Percentiles rank a stretch among this genome's conserved stretches.
These are phyloP conservation scores for Penicillium simplicissimum DNA, from an alignment of 495 filamentous ascomycete genomes.

Conservation along the genomic window DNA sequence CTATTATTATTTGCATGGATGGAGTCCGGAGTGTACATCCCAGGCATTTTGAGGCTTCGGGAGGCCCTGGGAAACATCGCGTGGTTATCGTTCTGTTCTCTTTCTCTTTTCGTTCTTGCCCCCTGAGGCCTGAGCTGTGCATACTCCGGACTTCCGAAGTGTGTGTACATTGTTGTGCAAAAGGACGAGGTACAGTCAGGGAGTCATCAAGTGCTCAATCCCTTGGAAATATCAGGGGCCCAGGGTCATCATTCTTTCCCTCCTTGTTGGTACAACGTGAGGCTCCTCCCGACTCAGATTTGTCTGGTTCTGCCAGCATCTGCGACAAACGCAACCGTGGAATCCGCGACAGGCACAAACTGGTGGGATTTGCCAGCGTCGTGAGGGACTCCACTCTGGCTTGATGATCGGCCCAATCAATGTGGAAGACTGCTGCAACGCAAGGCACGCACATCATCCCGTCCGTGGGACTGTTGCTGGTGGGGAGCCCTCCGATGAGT, in stretches of 20 bases:
- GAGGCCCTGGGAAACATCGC: not conserved
- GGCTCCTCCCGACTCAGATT: not conserved
- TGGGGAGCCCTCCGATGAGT: constrained; percentile 21
- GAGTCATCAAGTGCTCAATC: not conserved
- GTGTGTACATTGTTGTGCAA: not conserved
- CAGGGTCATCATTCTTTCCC: not conserved
- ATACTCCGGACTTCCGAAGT: not conserved
- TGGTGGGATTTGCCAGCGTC: constrained; percentile 13
- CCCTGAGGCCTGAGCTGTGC: not conserved
- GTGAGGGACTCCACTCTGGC: constrained; percentile 13
- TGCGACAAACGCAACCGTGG: constrained; percentile 5
- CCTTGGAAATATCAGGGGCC: not conserved
- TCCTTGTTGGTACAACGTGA: not conserved
- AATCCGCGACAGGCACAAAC: constrained; percentile 1
- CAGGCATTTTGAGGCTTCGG: not conserved
- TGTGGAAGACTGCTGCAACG: constrained; percentile 12
- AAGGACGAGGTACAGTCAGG: not conserved
- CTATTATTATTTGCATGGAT: not conserved
- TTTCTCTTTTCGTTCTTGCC: not conserved
- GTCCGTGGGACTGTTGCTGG: constrained; percentile 30
- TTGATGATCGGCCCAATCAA: constrained; percentile 28
- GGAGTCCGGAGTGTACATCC: not conserved
- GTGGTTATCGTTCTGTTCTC: not conserved
- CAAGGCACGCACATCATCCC: constrained; percentile 37
- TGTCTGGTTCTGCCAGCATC: not conserved